These are phyloP conservation scores for Diaporthe batatas DNA, from an alignment of 2,329 filamentous ascomycete genomes.

Conservation along the genomic window DNA sequence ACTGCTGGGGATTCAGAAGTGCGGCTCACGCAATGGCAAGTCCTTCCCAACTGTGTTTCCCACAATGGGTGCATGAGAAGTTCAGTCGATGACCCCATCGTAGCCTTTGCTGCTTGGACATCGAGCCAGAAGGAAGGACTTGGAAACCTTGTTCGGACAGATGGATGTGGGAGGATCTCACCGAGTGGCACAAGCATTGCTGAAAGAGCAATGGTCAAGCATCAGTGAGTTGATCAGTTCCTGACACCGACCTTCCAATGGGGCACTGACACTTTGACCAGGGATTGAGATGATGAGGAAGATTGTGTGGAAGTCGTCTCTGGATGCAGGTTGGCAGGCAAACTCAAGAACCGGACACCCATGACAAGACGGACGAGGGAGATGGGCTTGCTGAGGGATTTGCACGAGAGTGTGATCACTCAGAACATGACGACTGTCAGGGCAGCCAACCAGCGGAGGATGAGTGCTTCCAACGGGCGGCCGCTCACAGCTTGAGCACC, in stretches of 20 bases:
- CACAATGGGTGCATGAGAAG: not conserved
- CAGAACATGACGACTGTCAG: too few relatives aligned
- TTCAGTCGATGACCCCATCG: not conserved
- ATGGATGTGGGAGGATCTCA: too few relatives aligned
- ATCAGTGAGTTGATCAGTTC: not conserved
- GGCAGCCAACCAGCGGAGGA: not conserved
- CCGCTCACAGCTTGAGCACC: not conserved
- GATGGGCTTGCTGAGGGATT: not conserved
- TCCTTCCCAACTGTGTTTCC: not conserved
- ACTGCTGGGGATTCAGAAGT: not conserved
- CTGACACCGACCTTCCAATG: fast-evolving
- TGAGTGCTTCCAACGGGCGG: too few relatives aligned
- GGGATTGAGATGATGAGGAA: not conserved
- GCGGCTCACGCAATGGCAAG: not conserved
- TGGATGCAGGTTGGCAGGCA: not conserved
- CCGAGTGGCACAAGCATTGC: not conserved
- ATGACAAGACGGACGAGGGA: not conserved
- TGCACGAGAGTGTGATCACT: not conserved
- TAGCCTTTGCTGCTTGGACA: not conserved
- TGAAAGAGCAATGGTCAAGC: not conserved
- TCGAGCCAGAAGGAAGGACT: not conserved
- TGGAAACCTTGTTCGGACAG: too few relatives aligned
- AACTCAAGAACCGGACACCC: too few relatives aligned
- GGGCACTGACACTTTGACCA: not conserved
- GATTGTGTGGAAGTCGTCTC: not conserved